Evolutionary conservation across 2,329 filamentous ascomycete species (phyloP).

Genomic region (Onygena corvina): DNA sequence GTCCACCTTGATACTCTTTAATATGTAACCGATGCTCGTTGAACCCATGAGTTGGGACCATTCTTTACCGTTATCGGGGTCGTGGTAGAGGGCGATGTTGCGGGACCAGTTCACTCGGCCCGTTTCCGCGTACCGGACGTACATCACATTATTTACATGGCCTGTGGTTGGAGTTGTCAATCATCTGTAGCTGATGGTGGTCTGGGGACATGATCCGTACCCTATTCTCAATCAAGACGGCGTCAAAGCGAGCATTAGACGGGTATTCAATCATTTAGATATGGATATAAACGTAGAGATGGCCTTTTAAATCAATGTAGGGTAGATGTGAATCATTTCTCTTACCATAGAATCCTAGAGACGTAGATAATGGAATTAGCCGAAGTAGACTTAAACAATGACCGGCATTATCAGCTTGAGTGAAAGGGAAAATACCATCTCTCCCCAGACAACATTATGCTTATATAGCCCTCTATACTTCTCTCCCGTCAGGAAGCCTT

Average conservation of each 20-base stretch:
- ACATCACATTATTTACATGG: constrained; percentile 79
- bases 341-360: constrained; percentile 38
- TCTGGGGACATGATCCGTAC: neutral
- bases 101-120: constrained; percentile 66
- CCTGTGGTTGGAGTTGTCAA: constrained; percentile 32
- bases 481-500: constrained; percentile 59
- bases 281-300: neutral
- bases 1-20: constrained; percentile 67
- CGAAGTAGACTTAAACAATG: neutral
- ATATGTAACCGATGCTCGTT: constrained; percentile 57
- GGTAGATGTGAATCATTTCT: too few species aligned
- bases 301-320: neutral
- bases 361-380: constrained; percentile 13
- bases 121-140: constrained; percentile 72
- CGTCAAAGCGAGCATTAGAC: too few species aligned
- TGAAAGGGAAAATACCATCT: constrained; percentile 50
- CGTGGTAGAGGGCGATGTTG: constrained; percentile 53
- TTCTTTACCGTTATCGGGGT: constrained; percentile 47
- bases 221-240: neutral
- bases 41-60: constrained; percentile 62
- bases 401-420: neutral
- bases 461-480: constrained; percentile 51
- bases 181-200: neutral
- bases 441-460: constrained; percentile 67
- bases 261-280: too few species aligned